Evolutionary conservation across 2,329 filamentous ascomycete species (phyloP).

Genomic region (Xylariaceae sp.): DNA sequence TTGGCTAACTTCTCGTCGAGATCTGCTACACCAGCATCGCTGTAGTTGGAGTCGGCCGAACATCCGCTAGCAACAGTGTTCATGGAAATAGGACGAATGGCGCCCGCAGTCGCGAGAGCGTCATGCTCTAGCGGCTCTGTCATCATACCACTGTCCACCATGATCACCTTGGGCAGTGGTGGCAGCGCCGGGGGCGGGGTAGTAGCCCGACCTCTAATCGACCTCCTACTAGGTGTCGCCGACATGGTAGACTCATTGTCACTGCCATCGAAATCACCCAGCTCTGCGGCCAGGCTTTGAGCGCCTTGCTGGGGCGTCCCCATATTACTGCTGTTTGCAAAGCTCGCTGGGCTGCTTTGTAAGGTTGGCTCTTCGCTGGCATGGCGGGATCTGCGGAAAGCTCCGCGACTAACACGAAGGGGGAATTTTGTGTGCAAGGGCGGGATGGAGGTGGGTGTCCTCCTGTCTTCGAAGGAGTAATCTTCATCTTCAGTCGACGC

Average conservation of each 20-base stretch:
- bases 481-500: constrained; percentile 78
- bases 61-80: constrained; percentile 42
- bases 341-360: constrained; percentile 57
- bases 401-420: constrained; percentile 64
- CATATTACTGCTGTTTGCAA: constrained; percentile 44
- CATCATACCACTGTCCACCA: constrained; percentile 60
- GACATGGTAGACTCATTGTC: constrained; percentile 63
- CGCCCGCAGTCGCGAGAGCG: constrained; percentile 25
- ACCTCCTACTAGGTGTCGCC: constrained; percentile 52
- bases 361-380: constrained; percentile 56
- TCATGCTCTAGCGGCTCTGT: constrained; percentile 45
- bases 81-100: constrained; percentile 39
- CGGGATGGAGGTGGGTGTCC: constrained; percentile 59
- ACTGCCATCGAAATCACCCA: constrained; percentile 74
- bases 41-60: constrained; percentile 47
- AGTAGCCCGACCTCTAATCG: constrained; percentile 37
- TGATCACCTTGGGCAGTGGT: constrained; percentile 46
- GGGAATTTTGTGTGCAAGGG: constrained; percentile 65
- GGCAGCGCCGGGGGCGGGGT: constrained; percentile 50
- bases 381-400: constrained; percentile 57
- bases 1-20: constrained; percentile 50
- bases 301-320: constrained; percentile 48
- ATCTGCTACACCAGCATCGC: constrained; percentile 50
- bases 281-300: constrained; percentile 87
- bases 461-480: constrained; percentile 51